phyloP scores from a whole-genome alignment of 2,329 filamentous ascomycete genomes.

The Botrytis tulipae region DNA sequence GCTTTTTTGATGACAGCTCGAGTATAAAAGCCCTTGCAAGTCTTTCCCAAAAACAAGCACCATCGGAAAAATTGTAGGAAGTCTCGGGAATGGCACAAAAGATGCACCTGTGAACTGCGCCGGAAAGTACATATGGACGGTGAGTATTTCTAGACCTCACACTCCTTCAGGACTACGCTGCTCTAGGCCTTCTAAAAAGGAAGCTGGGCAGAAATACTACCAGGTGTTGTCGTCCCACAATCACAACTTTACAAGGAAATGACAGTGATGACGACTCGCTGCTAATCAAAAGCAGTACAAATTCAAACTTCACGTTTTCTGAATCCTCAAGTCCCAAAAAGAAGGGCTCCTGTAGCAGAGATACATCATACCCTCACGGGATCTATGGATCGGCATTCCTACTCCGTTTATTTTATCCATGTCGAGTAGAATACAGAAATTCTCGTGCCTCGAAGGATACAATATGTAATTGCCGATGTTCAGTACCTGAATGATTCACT shows the following conservation, averaged over 20 bases:
- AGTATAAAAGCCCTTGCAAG: not conserved
- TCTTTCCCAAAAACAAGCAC: not conserved
- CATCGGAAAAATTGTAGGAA: not conserved
- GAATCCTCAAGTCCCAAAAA: not conserved
- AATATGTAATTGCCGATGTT: fast-evolving
- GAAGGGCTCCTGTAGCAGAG: not conserved
- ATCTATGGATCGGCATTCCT: too few species aligned
- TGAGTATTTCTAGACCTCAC: not conserved
- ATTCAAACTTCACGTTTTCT: not conserved
- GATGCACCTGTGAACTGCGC: not conserved
- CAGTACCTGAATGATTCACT: too few species aligned
- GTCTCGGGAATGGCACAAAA: not conserved
- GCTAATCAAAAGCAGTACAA: not conserved
- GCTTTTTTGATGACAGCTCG: too few species aligned
- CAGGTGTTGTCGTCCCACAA: not conserved
- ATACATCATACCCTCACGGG: not conserved
- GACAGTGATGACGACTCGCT: not conserved
- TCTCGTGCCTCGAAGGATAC: too few species aligned
- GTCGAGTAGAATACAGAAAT: too few species aligned
- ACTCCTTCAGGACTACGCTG: too few species aligned
- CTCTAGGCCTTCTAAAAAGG: too few species aligned
- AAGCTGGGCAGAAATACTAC: too few species aligned
- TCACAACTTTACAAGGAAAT: not conserved
- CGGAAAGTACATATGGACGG: not conserved
- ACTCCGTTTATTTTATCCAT: fast-evolving